Percentiles rank a stretch among this genome's conserved stretches.
Conservation (phyloP, 2,329 filamentous ascomycete genomes). For the Apiospora kogelbergensis region DNA sequence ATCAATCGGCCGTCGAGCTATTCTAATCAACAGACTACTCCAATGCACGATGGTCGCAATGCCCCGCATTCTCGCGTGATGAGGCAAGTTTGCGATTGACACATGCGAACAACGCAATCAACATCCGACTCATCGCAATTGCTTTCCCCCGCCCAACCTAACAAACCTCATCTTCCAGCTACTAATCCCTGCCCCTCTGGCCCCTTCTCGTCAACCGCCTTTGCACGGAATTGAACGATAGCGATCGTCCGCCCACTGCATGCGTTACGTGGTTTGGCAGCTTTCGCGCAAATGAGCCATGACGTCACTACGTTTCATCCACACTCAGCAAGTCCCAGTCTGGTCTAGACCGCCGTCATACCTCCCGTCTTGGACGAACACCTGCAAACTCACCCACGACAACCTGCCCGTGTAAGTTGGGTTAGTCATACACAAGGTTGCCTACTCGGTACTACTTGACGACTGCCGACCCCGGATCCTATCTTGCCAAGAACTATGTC, state of each 20-base stretch:
- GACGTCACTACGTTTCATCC: conserved; percentile 3
- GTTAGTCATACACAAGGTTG: neutral
- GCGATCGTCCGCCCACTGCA: neutral
- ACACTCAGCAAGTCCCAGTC: neutral
- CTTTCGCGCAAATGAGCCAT: neutral
- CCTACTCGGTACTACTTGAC: neutral
- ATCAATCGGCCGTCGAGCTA: neutral
- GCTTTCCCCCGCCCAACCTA: neutral
- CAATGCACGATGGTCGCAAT: neutral
- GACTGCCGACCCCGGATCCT: neutral
- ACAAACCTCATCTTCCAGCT: too few species aligned
- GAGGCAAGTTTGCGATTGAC: neutral
- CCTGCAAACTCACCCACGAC: neutral
- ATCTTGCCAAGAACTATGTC: neutral
- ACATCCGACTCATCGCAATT: neutral
- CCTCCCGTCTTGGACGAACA: neutral
- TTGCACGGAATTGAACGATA: neutral
- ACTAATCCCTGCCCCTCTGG: too few species aligned
- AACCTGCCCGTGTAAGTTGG: neutral
- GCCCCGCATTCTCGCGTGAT: neutral
- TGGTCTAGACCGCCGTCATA: neutral
- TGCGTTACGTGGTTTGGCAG: neutral
- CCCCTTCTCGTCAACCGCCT: neutral
- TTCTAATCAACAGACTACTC: neutral
- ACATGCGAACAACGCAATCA: neutral